Evolutionary conservation across 2,329 filamentous ascomycete genomes (phyloP), one percentile per base, ranked within the genome.

Genomic region (Sclerotinia subarctica): DNA sequence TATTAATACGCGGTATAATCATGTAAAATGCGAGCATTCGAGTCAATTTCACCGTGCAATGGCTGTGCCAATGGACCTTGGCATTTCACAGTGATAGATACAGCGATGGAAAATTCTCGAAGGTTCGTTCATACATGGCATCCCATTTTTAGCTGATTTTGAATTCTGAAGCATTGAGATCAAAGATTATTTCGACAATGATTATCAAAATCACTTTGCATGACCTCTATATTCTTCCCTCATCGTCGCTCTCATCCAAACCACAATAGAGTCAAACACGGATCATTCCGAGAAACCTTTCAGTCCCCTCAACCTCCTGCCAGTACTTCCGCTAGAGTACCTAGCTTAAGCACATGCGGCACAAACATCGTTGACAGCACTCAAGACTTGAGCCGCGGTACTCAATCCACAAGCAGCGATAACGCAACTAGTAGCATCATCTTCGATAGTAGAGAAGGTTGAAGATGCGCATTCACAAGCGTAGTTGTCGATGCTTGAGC

Each of bases 381-480:
- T 32, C 54, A 66, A 60, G 13, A 66, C 64, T 29, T 60, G 5
- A 29, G 7, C 3, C 13, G 44, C 64, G 51, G 19, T 42, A 13
- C 11, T 8, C 13, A 19, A 29, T 42, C n/a, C 44, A 51, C 64
- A 66, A 44, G 32, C 46, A 0, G 19, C 1, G 19, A 66, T 29
- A 15, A 66, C 54, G 42, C 64, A 66, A n/a, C 5, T 13, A 17
- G 35, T 24, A 38, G 64, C 64, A 5, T 46, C 42, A 19, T 1
- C 60, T 6, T 66, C 3, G 11, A 66, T 60, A 7, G 56, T 11
- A 6, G 54, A 42, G 8, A 66, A 66, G 2, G 44, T 66, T 10
- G 11, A 24, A 29, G 53, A 17, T 26, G n/a, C 10, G 11, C 64
- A 66, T 66, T 66, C 64, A 60, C 64, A 66, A n/a, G 64, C 32